Conservation (phyloP, 1,284 basidiomycete genomes). For the Sporisorium exsertum region DNA sequence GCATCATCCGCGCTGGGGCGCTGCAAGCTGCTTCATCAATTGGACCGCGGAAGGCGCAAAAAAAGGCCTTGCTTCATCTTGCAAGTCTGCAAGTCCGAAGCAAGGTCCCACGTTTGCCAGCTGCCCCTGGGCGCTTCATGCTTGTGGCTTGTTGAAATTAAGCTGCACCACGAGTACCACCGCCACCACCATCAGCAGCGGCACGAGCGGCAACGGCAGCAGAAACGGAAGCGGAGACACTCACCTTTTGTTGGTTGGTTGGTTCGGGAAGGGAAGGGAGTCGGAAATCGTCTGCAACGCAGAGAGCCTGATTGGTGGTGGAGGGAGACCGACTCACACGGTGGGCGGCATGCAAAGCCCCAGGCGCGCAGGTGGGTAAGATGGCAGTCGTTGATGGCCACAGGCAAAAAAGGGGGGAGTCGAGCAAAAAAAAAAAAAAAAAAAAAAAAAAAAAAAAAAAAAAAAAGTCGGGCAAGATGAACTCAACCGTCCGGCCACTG, state of each 20-base stretch:
- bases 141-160: neutral
- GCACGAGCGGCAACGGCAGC: neutral
- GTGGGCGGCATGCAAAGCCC: conserved; percentile 16
- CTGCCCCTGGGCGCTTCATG: conserved; percentile 1
- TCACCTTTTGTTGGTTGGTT: neutral
- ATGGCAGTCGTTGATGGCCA: conserved; percentile 5
- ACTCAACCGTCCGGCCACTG: neutral
- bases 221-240: neutral
- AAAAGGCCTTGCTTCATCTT: conserved; percentile 34
- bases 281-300: neutral
- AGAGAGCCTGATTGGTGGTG: neutral
- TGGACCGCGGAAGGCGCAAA: conserved; percentile 21
- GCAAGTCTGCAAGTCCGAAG: neutral
- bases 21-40: conserved; percentile 4
- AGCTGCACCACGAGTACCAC: neutral
- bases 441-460: too few relatives aligned
- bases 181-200: neutral
- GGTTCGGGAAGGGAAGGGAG: neutral
- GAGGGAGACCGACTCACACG: conserved; percentile 9
- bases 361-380: conserved; percentile 14
- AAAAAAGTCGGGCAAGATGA: conserved; percentile 14
- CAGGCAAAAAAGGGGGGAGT: neutral
- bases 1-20: neutral
- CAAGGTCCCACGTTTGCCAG: conserved; percentile 8
- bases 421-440: too few relatives aligned